These are phyloP conservation scores for Lagenaria siceraria DNA, from an alignment of 306 rosid genomes.

Conservation along the genomic window DNA sequence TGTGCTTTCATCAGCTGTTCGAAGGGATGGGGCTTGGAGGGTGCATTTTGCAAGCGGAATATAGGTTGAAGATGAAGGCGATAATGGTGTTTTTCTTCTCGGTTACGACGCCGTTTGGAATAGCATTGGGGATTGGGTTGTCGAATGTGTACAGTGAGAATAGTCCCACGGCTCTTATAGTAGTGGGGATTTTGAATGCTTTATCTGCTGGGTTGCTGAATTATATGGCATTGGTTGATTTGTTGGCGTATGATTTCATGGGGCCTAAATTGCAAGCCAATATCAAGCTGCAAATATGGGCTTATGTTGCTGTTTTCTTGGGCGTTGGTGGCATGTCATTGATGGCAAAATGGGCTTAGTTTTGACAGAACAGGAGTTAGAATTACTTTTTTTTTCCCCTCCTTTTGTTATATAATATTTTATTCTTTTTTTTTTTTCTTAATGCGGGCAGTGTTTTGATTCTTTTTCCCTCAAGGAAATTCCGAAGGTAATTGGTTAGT, in stretches of 20 bases:
- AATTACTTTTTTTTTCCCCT: background rate
- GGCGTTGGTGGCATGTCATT: slow-evolving; percentile 48
- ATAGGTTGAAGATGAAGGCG: slow-evolving; percentile 23
- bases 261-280: slow-evolving; percentile 32
- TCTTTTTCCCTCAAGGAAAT: background rate
- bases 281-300: slow-evolving; percentile 43
- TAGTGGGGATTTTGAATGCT: slow-evolving; percentile 48
- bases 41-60: slow-evolving; percentile 43
- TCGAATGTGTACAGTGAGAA: slow-evolving; percentile 34
- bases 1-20: slow-evolving; percentile 52
- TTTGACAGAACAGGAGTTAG: background rate
- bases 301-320: slow-evolving; percentile 36
- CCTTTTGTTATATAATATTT: background rate
- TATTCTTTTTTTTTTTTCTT: no score
- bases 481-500: background rate
- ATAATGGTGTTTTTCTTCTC: slow-evolving; percentile 54
- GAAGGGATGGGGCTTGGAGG: slow-evolving; percentile 54
- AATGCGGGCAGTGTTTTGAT: background rate
- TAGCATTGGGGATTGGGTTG: slow-evolving; percentile 44
- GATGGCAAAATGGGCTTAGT: slow-evolving; percentile 36
- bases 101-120: slow-evolving; percentile 53
- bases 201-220: slow-evolving; percentile 57
- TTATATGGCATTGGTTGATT: slow-evolving; percentile 65
- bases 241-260: slow-evolving; percentile 54
- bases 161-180: slow-evolving; percentile 32